These are phyloP conservation scores for Penicillium paradoxum DNA, from an alignment of 495 filamentous ascomycete species.

Conservation along the genomic window DNA sequence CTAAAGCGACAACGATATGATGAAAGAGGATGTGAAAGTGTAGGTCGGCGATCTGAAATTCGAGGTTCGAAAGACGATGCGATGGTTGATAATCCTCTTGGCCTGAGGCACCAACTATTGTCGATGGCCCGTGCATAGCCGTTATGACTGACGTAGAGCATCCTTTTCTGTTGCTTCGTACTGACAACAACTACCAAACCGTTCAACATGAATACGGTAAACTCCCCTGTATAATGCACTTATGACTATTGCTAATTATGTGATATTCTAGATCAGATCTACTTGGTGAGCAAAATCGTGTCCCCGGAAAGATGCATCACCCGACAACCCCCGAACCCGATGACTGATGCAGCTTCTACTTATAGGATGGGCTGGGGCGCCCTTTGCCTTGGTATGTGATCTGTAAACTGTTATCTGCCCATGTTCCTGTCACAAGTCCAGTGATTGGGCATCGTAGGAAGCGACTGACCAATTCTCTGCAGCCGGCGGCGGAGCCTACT, in stretches of 20 bases:
- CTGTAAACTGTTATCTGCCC: neutral
- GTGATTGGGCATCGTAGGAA: no score
- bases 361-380: conserved; percentile 79
- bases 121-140: conserved; percentile 4
- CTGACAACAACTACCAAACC: conserved; percentile 7
- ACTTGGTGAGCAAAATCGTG: conserved; percentile 42
- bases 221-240: neutral
- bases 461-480: conserved; percentile 2
- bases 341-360: conserved; percentile 22
- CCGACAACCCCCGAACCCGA: neutral
- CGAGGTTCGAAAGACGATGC: neutral
- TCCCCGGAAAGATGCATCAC: neutral
- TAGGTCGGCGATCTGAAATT: neutral
- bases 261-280: conserved; percentile 42
- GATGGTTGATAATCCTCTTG: conserved; percentile 3
- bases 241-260: neutral
- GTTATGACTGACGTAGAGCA: conserved; percentile 30
- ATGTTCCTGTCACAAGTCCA: neutral
- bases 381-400: conserved; percentile 65
- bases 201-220: conserved; percentile 46
- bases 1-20: neutral
- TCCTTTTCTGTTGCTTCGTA: conserved; percentile 10
- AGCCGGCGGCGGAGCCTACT: conserved; percentile 91
- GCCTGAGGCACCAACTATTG: conserved; percentile 23
- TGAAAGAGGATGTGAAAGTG: neutral